Conservation (phyloP, 140 eudicot species). For the Stevia rebaudiana region DNA sequence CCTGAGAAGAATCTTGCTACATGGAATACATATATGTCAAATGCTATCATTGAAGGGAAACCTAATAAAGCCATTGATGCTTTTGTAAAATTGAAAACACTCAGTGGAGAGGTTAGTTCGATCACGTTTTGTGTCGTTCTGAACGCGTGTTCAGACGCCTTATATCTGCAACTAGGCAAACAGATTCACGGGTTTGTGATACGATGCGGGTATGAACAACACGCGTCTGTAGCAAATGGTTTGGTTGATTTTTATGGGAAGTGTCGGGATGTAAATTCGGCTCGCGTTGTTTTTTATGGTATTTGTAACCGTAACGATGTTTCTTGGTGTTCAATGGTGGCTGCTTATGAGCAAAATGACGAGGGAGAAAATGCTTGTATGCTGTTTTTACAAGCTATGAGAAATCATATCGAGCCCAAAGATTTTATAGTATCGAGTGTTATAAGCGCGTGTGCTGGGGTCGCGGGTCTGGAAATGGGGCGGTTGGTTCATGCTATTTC, state of each 20-base stretch:
- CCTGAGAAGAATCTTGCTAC: conserved; percentile 58
- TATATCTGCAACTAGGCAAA: conserved; percentile 35
- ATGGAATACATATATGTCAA: conserved; percentile 66
- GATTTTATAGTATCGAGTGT: conserved; percentile 63
- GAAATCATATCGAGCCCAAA: conserved; percentile 35
- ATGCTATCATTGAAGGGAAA: conserved; percentile 51
- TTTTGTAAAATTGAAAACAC: conserved; percentile 36
- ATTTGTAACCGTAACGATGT: conserved; percentile 44
- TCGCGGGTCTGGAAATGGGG: conserved; percentile 66
- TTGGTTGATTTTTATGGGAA: conserved; percentile 74
- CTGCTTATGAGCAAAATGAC: conserved; percentile 64
- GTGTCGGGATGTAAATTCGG: conserved; percentile 39
- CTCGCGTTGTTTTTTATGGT: conserved; percentile 39
- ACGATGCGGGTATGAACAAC: conserved; percentile 42
- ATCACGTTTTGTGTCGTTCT: conserved; percentile 62
- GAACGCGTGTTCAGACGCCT: conserved; percentile 62
- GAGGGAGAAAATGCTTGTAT: conserved; percentile 59
- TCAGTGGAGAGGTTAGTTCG: conserved; percentile 39
- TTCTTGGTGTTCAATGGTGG: conserved; percentile 85
- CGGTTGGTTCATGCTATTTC: conserved; percentile 54
- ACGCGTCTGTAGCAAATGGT: conserved; percentile 59
- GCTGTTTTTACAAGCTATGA: conserved; percentile 44
- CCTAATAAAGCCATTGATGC: conserved; percentile 31
- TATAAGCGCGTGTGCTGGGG: conserved; percentile 73
- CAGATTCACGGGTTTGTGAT: conserved; percentile 63